Evolutionary conservation across 371 early-diverging fungal genomes (phyloP).

Genomic region (Mucor piriformis): DNA sequence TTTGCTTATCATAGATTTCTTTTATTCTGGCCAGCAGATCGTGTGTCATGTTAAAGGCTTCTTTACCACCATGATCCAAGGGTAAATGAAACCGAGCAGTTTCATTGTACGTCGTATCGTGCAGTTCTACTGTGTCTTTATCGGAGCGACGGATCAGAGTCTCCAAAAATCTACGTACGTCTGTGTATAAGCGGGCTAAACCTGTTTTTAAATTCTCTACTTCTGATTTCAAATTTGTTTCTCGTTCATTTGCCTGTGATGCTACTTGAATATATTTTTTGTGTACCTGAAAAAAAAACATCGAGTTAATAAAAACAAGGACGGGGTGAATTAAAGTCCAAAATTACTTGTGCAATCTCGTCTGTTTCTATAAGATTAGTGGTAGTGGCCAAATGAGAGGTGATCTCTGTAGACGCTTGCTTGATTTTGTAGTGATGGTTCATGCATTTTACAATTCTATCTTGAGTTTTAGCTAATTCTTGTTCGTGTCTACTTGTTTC

Average conservation of each 20-base stretch:
- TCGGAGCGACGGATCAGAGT: constrained; percentile 27
- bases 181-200: constrained; percentile 30
- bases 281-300: constrained; percentile 20
- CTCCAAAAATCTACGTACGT: constrained; percentile 29
- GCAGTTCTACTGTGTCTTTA: neutral
- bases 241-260: constrained; percentile 30
- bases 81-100: constrained; percentile 33
- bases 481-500: constrained; percentile 46
- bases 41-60: constrained; percentile 33
- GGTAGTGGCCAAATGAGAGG: constrained; percentile 25
- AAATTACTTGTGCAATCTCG: constrained; percentile 16
- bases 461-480: constrained; percentile 41
- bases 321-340: neutral
- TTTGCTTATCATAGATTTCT: constrained; percentile 45
- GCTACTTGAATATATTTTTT: constrained; percentile 32
- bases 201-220: constrained; percentile 27
- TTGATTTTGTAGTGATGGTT: constrained; percentile 33
- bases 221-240: constrained; percentile 30
- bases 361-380: constrained; percentile 16
- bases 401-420: constrained; percentile 28
- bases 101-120: constrained; percentile 19
- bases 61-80: constrained; percentile 32
- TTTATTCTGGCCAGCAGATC: constrained; percentile 41
- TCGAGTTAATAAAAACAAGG: neutral
- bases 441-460: constrained; percentile 45